Conservation (phyloP, 306 rosid genomes). For the Carpinus fangiana region DNA sequence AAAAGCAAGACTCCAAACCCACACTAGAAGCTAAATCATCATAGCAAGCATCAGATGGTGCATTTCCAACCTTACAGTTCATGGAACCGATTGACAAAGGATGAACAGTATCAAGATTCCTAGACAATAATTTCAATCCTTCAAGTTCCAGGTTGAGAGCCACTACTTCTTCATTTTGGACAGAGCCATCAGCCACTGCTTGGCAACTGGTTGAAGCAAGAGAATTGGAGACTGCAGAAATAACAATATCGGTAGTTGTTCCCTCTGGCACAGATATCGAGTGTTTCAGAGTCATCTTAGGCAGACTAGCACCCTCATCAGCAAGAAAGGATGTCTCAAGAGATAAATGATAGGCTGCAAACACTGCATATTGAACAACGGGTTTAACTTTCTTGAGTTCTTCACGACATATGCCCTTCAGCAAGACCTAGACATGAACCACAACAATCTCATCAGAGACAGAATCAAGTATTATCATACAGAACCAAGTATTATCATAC, state of each 20-base stretch:
- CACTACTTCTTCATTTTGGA: conserved; percentile 31
- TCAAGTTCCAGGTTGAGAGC: conserved; percentile 44
- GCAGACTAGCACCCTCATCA: conserved; percentile 97
- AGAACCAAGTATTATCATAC: conserved; percentile 9
- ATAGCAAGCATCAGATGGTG: conserved; percentile 34
- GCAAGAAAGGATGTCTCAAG: conserved; percentile 97
- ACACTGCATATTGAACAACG: conserved; percentile 85
- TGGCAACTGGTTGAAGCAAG: conserved; percentile 36
- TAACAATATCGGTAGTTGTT: conserved; percentile 40
- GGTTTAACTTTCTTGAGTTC: conserved; percentile 92
- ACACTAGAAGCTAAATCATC: conserved; percentile 43
- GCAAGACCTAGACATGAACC: conserved; percentile 67
- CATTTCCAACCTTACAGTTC: conserved; percentile 36
- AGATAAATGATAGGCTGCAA: conserved; percentile 98
- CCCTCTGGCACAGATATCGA: conserved; percentile 43
- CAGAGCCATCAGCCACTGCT: conserved; percentile 41
- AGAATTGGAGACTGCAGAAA: conserved; percentile 36
- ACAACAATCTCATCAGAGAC: conserved; percentile 33
- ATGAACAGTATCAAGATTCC: conserved; percentile 37
- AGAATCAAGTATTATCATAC: conserved; percentile 12
- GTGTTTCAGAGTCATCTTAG: conserved; percentile 56
- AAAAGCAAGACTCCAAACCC: conserved; percentile 32
- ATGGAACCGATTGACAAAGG: conserved; percentile 38
- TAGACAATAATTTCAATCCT: conserved; percentile 39
- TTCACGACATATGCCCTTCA: conserved; percentile 72